These are phyloP conservation scores for Melaleuca alternifolia DNA, from an alignment of 345 rosid genomes.

Conservation along the genomic window DNA sequence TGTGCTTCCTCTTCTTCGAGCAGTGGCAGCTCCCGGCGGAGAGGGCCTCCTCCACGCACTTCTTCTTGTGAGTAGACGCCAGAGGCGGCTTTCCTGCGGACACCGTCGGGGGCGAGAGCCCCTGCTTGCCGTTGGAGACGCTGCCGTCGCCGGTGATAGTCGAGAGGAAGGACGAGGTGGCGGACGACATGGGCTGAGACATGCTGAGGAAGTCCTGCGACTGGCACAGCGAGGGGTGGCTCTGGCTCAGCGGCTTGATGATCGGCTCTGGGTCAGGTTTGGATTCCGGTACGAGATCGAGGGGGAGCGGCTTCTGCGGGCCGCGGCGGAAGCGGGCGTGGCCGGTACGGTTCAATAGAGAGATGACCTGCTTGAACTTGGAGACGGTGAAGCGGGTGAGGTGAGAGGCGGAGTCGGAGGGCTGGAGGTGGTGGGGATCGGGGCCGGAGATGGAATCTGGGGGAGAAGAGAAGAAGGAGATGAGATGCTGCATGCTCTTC, in stretches of 20 bases:
- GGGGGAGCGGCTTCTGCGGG: conserved; percentile 1
- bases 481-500: conserved; percentile 37
- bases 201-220: neutral
- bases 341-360: conserved; percentile 34
- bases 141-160: conserved; percentile 42
- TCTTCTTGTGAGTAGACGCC: conserved; percentile 15
- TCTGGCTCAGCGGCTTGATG: neutral
- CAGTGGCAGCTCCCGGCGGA: conserved; percentile 37
- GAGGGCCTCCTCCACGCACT: conserved; percentile 22
- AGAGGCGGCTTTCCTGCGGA: conserved; percentile 35
- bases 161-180: conserved; percentile 30
- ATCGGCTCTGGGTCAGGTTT: neutral
- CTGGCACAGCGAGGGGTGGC: neutral
- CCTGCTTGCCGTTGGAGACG: conserved; percentile 32
- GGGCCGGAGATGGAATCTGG: neutral
- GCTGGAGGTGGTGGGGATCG: neutral
- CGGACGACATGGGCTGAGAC: conserved; percentile 9
- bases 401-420: conserved; percentile 7
- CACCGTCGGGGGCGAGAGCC: conserved; percentile 11
- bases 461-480: conserved; percentile 19
- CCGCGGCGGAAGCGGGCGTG: conserved; percentile 43
- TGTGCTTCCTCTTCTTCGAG: conserved; percentile 31
- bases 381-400: conserved; percentile 28
- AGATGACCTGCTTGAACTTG: conserved; percentile 33
- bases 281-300: neutral